Evolutionary conservation across 345 rosid species (phyloP), one percentile per base, ranked within the genome.

Genomic region (Abelmoschus esculentus): DNA sequence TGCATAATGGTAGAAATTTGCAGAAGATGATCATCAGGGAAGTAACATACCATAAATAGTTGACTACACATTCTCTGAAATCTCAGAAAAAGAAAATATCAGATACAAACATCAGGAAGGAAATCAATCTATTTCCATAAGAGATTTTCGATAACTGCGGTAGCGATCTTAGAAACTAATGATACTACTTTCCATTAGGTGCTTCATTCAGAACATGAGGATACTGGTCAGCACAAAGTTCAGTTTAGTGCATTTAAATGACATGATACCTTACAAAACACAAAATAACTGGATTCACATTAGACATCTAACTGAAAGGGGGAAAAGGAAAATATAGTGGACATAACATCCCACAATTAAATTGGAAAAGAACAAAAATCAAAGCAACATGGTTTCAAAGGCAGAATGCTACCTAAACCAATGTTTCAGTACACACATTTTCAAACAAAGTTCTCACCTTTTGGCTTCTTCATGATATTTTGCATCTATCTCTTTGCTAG

Each of bases 401-500:
- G 47, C 4, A 13, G 46, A 53, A 68, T 18, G 50, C 31, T 11
- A 42, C n/a, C 18, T 7, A 66, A 66, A 64, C 26, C 6, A 44
- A 19, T 42, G 54, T 42, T 49, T 40, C 50, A 29, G 3, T 22
- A 14, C 22, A 65, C 22, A 12, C 11, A 14, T 15, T 26, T 66
- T 15, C n/a, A 3, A 13, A 55, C 17, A 9, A 56, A 72, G 53
- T 50, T 66, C 77, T 77, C 18, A 93, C 98, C 97, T 86, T 76
- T 71, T 76, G 71, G 87, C 82, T 61, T 86, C 97, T 71, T 88
- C 91, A 14, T 90, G 91, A 74, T 83, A 73, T 82, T 91, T 95
- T 52, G 96, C 91, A 68, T 95, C 97, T 54, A 95, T 88, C 85
- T 89, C 99, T 83, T 95, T 95, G 86, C 87, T 80, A 34, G 99